Evolutionary conservation across 2,329 filamentous ascomycete species (phyloP).

Genomic region (Gnomoniopsis sp.): DNA sequence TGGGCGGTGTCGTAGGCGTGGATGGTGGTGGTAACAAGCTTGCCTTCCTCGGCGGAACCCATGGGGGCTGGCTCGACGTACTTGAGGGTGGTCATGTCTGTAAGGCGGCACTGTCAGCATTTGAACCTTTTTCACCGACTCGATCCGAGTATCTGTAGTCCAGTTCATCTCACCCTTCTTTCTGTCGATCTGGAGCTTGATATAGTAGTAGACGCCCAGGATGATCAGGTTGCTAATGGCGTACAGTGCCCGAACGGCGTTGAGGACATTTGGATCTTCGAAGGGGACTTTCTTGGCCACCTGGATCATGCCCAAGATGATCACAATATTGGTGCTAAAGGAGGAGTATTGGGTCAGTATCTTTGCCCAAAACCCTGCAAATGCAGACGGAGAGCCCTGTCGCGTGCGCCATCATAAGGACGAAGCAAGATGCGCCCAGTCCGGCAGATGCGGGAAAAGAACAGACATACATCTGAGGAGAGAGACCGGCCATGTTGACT

Average conservation of each 20-base stretch:
- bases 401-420: conserved; percentile 5
- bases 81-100: conserved; percentile 95
- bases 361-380: no score
- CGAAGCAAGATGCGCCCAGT: not conserved
- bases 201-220: conserved; percentile 77
- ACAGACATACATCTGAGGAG: conserved; percentile 58
- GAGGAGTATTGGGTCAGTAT: conserved; percentile 22
- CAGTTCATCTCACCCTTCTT: conserved; percentile 76
- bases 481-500: conserved; percentile 57
- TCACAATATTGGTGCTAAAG: conserved; percentile 80
- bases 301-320: conserved; percentile 98
- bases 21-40: conserved; percentile 93
- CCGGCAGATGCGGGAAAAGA: not conserved
- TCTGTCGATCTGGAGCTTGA: conserved; percentile 81
- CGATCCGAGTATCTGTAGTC: no score
- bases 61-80: conserved; percentile 95
- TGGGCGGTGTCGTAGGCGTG: conserved; percentile 91
- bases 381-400: not conserved
- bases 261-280: conserved; percentile 69
- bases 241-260: conserved; percentile 53
- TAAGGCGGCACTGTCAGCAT: not conserved
- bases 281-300: conserved; percentile 94
- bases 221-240: conserved; percentile 74
- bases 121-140: not conserved
- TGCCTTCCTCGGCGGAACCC: conserved; percentile 90